Evolutionary conservation across 768 basidiomycete genomes (phyloP), one percentile per base, ranked within the genome.

Genomic region (Filobasidium floriforme): DNA sequence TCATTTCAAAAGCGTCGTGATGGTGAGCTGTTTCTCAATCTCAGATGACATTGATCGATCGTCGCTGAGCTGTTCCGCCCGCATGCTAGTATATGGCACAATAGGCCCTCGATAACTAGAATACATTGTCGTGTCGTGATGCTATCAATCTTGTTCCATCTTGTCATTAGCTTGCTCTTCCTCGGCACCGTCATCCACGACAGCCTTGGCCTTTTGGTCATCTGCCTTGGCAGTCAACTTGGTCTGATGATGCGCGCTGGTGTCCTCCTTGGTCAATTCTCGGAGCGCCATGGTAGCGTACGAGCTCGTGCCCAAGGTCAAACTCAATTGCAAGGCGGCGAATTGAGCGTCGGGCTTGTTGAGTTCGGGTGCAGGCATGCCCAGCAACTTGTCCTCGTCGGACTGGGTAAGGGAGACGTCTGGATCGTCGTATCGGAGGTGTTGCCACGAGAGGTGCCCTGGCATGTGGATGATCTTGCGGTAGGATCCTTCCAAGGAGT

Each of bases 261-360:
- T 78, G 63, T 76, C 76, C 24, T 73, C 73, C 64, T 74, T 69
- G n/a, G 77, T 78, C 2, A 78, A 68, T 60, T 78, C 77, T 59
- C 77, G 62, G 71, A 99, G 78, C 3, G 93, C 94, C 96, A 99
- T 99, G 1, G 96, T 99, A 1, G 96, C 96, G 79, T 97, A 99
- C 5, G 91, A 88, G 0, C 91, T 89, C 7, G 91, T 90, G 15
- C 89, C 91, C 18, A 99, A 84, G n/a, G 83, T 85, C 62, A 97
- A 79, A 44, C 86, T 80, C 68, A 99, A 85, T 73, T 93, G 92
- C 41, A 99, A 80, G 4, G 94, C 93, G 77, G 86, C 81, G 77
- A 94, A 94, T 73, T 85, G 87, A 28, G 93, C 93, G 57, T 88
- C 83, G 15, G 65, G 65, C 19, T 32, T 46, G 10, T 70, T 68